These are phyloP conservation scores for Solanum arcanum DNA, from an alignment of 257 asterid species.

Conservation along the genomic window DNA sequence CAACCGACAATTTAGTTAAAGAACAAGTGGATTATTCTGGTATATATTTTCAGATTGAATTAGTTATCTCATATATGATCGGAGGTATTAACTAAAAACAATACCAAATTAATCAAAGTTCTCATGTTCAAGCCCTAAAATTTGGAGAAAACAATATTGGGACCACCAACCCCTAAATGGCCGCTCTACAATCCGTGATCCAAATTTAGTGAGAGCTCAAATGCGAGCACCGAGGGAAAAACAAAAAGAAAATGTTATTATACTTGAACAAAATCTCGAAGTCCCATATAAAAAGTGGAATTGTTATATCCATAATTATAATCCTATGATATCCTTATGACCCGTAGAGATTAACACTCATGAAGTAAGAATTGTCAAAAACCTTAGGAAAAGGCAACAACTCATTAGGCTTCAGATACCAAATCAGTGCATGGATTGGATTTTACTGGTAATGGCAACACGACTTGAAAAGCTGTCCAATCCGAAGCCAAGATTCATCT, in stretches of 20 bases:
- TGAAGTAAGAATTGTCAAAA: background rate
- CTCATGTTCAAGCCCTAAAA: background rate
- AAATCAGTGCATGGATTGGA: background rate
- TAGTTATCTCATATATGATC: background rate
- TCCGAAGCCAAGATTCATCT: background rate
- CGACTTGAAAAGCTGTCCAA: background rate
- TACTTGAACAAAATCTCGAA: background rate
- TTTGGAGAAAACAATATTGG: background rate
- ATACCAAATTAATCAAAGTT: too few relatives aligned
- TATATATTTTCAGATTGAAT: too few relatives aligned
- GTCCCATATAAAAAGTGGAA: background rate
- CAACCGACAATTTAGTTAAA: background rate
- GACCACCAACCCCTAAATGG: background rate
- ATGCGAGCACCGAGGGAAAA: background rate
- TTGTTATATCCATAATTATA: background rate
- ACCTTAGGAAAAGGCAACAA: background rate
- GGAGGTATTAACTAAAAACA: background rate
- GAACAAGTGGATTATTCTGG: background rate
- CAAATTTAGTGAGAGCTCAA: background rate
- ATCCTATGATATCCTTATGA: background rate
- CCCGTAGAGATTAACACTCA: background rate
- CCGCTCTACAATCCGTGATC: background rate
- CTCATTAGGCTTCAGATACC: background rate
- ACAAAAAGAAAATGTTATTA: too few relatives aligned
- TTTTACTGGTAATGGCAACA: background rate